Evolutionary conservation across 441 rosid genomes (phyloP).

Genomic region (Breynia disticha): DNA sequence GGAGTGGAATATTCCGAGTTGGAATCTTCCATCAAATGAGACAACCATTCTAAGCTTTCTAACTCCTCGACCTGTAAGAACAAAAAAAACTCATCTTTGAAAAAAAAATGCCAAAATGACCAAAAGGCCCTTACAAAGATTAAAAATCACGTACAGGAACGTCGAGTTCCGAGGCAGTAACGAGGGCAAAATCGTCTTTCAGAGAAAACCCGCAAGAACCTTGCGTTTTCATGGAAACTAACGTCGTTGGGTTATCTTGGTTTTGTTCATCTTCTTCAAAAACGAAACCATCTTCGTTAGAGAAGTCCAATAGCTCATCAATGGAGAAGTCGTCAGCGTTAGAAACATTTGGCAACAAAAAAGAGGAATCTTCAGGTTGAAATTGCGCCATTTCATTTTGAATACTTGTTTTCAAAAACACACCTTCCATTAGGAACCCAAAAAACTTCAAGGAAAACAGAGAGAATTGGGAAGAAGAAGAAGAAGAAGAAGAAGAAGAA

Average conservation of each 20-base stretch:
- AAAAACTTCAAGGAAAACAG: neutral
- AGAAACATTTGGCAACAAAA: constrained; percentile 34
- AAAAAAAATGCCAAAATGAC: neutral
- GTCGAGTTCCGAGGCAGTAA: constrained; percentile 38
- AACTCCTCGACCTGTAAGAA: constrained; percentile 57
- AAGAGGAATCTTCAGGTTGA: constrained; percentile 18
- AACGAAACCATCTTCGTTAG: constrained; percentile 45
- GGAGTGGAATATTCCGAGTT: constrained; percentile 52
- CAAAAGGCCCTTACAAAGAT: neutral
- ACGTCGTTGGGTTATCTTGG: neutral
- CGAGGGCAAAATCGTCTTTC: constrained; percentile 25
- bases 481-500: constrained; percentile 5
- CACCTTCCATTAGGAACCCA: constrained; percentile 6
- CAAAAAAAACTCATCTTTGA: constrained; percentile 17
- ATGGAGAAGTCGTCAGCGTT: constrained; percentile 51
- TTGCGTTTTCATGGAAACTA: neutral
- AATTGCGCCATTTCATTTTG: constrained; percentile 34
- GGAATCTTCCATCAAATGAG: constrained; percentile 83
- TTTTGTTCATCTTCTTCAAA: constrained; percentile 19
- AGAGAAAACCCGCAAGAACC: constrained; percentile 6
- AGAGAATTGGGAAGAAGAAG: constrained; percentile 10
- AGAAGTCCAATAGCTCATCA: constrained; percentile 67
- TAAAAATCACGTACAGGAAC: constrained; percentile 40
- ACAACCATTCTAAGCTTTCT: constrained; percentile 81
- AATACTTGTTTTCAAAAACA: constrained; percentile 31